Base-by-base conservation (phyloP, 495 filamentous ascomycete species). In the Glonium stellatum region DNA sequence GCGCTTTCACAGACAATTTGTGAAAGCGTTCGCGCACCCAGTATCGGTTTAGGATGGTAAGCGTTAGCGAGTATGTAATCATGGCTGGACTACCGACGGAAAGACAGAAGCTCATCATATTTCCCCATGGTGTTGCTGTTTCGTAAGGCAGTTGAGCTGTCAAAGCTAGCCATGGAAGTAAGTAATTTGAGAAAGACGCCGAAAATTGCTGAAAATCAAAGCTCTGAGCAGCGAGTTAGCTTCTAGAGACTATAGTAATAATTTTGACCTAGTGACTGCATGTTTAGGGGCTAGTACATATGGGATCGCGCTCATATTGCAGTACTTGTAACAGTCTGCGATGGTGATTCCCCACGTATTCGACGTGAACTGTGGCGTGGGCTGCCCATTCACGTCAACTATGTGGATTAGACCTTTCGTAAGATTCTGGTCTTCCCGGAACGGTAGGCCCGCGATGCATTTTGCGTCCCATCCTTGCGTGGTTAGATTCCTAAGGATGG, bases 11-110 rank as follows among this genome's bases (percentile, higher is more conserved):
- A 8, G 58, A 57, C 2, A 67, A 54, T 1, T 44, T 27, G 34
- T 61, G 36, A 47, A 62, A 67, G 0, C 54, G 39, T 18, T 55
- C 58, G 4, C 54, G 60, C 15, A 64, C 23, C 51, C 57, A 57
- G 34, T 64, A 64, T 18, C 61, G 65, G 44, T 67, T 67, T 22
- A 67, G 41, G 54, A 67, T 67, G 23, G 61, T 67, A 6, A 67
- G 54, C 1, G 61, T 46, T 1, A 67, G 55, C 2, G 65, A 67
- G 34, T 64, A 67, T 36, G 65, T 67, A 44, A 64, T 58, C n/a
- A 67, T 42, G 10, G 65, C 54, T 0, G 65, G 65, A 12, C 60
- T 64, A 12, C 65, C 65, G 34, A 67, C 58, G 8, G 57, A 34
- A 4, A 64, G 41, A 25, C 65, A 64, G 13, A 67, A 50, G 36